Percentiles rank a stretch among this genome's conserved stretches.
Evolutionary conservation across 2,329 filamentous ascomycete species (phyloP).

Genomic region (Cladophialophora yegresii): DNA sequence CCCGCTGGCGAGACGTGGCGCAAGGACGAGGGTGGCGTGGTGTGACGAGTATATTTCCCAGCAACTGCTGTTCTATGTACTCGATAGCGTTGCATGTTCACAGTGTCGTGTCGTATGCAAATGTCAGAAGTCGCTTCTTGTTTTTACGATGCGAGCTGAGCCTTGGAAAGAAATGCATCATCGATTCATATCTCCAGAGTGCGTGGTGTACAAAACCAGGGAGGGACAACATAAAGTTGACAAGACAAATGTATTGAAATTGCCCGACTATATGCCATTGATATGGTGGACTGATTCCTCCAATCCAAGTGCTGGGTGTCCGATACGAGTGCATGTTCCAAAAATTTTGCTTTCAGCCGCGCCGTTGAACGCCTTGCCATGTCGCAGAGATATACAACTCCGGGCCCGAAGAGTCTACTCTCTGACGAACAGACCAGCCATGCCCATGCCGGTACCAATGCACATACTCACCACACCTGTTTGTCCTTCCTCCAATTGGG

Average conservation of each 20-base stretch:
- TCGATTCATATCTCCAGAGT: neutral
- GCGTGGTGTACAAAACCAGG: neutral
- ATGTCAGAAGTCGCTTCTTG: neutral
- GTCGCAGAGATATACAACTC: neutral
- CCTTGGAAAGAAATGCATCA: neutral
- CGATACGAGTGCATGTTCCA: neutral
- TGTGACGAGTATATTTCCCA: neutral
- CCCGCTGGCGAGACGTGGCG: constrained; percentile 12
- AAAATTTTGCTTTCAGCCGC: neutral
- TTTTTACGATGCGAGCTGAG: neutral
- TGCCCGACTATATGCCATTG: neutral
- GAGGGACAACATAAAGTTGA: neutral
- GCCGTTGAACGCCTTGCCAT: neutral
- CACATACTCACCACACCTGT: constrained; percentile 92
- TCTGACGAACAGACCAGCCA: constrained; percentile 67
- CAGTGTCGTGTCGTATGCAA: neutral
- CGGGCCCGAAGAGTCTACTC: constrained; percentile 50
- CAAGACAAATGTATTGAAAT: neutral
- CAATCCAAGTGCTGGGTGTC: neutral
- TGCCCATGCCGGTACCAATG: constrained; percentile 78
- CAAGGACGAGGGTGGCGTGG: neutral
- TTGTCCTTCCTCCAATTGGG: constrained; percentile 67
- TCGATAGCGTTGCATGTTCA: neutral
- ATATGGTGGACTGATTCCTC: neutral
- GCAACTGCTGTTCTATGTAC: neutral